Evolutionary conservation across 345 rosid species (phyloP).

Genomic region (Populus deltoides): DNA sequence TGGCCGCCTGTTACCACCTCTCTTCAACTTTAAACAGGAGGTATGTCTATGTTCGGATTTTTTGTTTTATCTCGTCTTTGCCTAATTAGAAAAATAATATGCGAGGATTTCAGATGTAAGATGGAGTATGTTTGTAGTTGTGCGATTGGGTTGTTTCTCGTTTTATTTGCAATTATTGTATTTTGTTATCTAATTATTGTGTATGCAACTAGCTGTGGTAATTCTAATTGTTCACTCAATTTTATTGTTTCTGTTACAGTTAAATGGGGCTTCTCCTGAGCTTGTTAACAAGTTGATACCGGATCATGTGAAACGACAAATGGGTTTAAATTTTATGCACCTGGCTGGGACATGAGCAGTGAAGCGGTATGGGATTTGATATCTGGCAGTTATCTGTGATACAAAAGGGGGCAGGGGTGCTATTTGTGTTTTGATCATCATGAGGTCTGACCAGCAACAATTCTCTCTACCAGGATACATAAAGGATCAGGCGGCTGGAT

Average conservation of each 20-base stretch:
- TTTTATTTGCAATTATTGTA: not conserved
- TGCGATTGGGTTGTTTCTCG: not conserved
- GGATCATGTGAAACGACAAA: conserved; percentile 71
- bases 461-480: conserved; percentile 23
- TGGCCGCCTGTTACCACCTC: conserved; percentile 29
- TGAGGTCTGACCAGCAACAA: conserved; percentile 36
- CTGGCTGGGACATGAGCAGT: conserved; percentile 54
- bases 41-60: conserved; percentile 27
- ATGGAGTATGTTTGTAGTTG: not conserved
- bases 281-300: conserved; percentile 84
- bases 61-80: not conserved
- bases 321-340: conserved; percentile 71
- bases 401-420: conserved; percentile 26
- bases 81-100: not conserved
- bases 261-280: conserved; percentile 68
- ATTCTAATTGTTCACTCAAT: not conserved
- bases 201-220: not conserved
- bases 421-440: conserved; percentile 27
- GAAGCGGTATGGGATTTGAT: conserved; percentile 9
- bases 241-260: conserved; percentile 30
- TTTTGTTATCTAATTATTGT: not conserved
- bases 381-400: conserved; percentile 26
- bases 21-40: conserved; percentile 51
- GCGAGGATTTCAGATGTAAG: not conserved
- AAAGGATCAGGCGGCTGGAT: conserved; percentile 29